Conservation (phyloP, 768 basidiomycete genomes). For the Auriscalpium orientale region DNA sequence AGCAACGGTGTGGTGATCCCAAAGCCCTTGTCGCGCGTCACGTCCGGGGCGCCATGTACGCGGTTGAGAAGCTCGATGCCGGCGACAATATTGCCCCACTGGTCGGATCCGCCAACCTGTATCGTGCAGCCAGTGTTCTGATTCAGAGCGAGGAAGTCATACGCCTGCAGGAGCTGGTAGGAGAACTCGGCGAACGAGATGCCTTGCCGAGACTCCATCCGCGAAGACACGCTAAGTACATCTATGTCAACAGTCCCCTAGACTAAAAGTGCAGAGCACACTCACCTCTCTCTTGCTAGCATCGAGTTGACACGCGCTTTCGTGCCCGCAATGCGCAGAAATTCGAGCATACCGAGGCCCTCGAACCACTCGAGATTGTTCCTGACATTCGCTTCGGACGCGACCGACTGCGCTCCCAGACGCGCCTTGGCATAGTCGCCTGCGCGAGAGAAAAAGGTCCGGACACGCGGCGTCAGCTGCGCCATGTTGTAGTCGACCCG, state of each 20-base stretch:
- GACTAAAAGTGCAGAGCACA: not conserved
- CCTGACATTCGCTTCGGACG: constrained; percentile 32
- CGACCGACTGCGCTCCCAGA: constrained; percentile 5
- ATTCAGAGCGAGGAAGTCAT: constrained; percentile 83
- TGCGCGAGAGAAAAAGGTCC: constrained; percentile 67
- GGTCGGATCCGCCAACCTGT: constrained; percentile 95
- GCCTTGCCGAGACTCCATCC: constrained; percentile 72
- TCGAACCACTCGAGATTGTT: constrained; percentile 79
- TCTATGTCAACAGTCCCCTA: not conserved
- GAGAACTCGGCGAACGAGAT: constrained; percentile 99
- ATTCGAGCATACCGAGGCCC: constrained; percentile 68
- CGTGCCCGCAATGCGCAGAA: constrained; percentile 74
- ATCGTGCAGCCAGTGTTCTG: constrained; percentile 61
- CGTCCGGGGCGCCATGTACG: constrained; percentile 19
- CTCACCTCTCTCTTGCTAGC: constrained; percentile 84
- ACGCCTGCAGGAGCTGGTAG: constrained; percentile 94
- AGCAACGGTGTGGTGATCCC: constrained; percentile 93
- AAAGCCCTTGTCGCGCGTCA: constrained; percentile 39
- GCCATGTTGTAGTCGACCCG: constrained; percentile 60
- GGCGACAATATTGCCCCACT: constrained; percentile 96
- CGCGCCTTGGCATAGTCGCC: constrained; percentile 43
- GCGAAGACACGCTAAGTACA: constrained; percentile 62
- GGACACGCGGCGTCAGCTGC: constrained; percentile 54
- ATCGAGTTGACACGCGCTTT: constrained; percentile 81
- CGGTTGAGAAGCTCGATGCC: constrained; percentile 87